phyloP scores from a whole-genome alignment of 2,329 filamentous ascomycete genomes.

The Geosmithia putterillii region DNA sequence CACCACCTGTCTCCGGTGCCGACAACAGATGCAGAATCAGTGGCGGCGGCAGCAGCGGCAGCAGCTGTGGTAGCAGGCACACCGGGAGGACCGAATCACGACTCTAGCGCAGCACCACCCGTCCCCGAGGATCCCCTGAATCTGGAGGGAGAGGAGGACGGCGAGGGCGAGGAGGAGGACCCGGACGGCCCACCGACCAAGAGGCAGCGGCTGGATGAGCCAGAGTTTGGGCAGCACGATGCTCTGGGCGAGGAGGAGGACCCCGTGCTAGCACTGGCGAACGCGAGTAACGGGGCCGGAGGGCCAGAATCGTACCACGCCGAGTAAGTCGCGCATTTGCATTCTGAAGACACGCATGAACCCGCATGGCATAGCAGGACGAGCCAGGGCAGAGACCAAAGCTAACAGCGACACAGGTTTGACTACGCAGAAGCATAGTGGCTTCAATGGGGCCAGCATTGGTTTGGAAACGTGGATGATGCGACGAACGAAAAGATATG shows the following conservation, averaged over 20 bases:
- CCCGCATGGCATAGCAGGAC: too few relatives aligned
- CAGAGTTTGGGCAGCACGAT: conserved; percentile 16
- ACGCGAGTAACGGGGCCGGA: conserved; percentile 19
- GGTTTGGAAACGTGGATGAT: background rate
- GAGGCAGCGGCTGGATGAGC: conserved; percentile 23
- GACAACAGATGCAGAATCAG: background rate
- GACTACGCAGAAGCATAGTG: conserved; percentile 26
- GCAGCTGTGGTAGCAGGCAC: background rate
- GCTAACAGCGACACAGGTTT: too few relatives aligned
- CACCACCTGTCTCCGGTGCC: background rate
- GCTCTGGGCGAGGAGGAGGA: conserved; percentile 36
- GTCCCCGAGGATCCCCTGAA: background rate
- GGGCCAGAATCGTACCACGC: conserved; percentile 24
- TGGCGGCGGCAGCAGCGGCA: background rate
- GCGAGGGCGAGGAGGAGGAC: conserved; percentile 12
- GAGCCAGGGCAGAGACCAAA: too few relatives aligned
- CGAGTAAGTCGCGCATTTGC: conserved; percentile 22
- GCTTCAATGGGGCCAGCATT: background rate
- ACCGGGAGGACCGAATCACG: background rate
- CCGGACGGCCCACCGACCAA: conserved; percentile 24
- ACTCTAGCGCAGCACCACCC: background rate
- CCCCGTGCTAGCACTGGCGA: conserved; percentile 33
- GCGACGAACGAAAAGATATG: too few relatives aligned
- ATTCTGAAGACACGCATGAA: background rate
- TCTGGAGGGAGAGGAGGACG: conserved; percentile 5